phyloP scores from a whole-genome alignment of 116 monocot genomes.

The Zostera marina region DNA sequence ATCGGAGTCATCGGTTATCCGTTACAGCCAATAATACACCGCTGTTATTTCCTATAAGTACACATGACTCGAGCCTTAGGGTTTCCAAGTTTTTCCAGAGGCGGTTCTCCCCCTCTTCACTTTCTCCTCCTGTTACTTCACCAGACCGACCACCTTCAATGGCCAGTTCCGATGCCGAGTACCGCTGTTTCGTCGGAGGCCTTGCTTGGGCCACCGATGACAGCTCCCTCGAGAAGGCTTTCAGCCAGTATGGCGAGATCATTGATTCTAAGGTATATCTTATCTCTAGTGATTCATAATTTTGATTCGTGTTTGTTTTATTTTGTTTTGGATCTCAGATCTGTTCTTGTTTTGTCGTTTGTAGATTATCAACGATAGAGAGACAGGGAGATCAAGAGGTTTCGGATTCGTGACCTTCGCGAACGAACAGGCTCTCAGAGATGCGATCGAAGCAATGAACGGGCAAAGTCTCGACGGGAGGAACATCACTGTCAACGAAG shows the following conservation, averaged over 20 bases:
- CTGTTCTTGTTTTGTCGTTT: not conserved
- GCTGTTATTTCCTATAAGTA: not conserved
- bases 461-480: slow-evolving; percentile 67
- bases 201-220: slow-evolving; percentile 24
- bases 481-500: slow-evolving; percentile 23
- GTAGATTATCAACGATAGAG: slow-evolving; percentile 15
- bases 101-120: not conserved
- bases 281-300: not conserved
- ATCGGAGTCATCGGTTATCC: no score
- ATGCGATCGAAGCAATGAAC: slow-evolving; percentile 87
- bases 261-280: slow-evolving; percentile 8
- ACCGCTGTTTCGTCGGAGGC: slow-evolving; percentile 19
- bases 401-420: slow-evolving; percentile 19
- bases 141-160: not conserved
- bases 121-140: no score
- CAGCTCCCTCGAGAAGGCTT: slow-evolving; percentile 14
- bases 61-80: not conserved
- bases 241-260: slow-evolving; percentile 12
- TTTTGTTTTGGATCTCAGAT: not conserved
- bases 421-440: slow-evolving; percentile 38
- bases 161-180: slow-evolving; percentile 12
- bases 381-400: slow-evolving; percentile 14
- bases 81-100: not conserved
- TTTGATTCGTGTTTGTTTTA: not conserved
- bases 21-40: not conserved